Base-by-base conservation (phyloP, 257 asterid species). In the Solanum etuberosum region DNA sequence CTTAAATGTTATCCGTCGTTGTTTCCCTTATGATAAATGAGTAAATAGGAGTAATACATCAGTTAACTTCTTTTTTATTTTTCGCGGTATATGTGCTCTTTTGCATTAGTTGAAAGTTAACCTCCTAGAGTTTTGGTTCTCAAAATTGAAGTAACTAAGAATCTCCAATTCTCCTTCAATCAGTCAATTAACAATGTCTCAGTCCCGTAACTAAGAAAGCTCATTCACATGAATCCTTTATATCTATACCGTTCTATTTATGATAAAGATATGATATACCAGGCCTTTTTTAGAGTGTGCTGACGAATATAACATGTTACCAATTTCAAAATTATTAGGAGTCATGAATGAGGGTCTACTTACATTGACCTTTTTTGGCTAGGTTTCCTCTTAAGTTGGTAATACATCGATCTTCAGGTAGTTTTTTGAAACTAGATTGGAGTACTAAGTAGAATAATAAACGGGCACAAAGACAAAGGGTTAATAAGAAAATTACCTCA, bases 401-500 rank as follows among this genome's bases (percentile, higher is more conserved):
- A 46, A 16, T 27, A 25, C 42, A 9, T 29, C 5, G 11, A 80
- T 38, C 57, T 9, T 20, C 16, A 37, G 9, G 38, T 21, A 37
- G 83, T 12, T 15, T 29, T 77, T 42, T 14, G 35, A 77, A 40
- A 77, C 14, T 25, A 25, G 10, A 18, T 10, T 23, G 21, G 48
- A 40, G n/a, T n/a, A n/a, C n/a, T n/a, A n/a, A n/a, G 35, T 40
- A 78, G 67, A 80, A 46, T 16, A 46, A 43, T 16, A 1, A 13
- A 80, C 18, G 65, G 18, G 67, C 40, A 46, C 40, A 29, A 25
- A 80, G 84, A 46, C 20, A 0, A 46, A 2, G 38, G 2, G 40
- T 16, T 15, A 80, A 21, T 54, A 29, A 38, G 23, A 71, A 89
- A 63, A 88, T 37, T 88, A 94, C 99, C 99, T 97, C 99, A 29